Evolutionary conservation across 2,329 filamentous ascomycete species (phyloP), one percentile per base, ranked within the genome.

Genomic region (Stenocarpella maydis): DNA sequence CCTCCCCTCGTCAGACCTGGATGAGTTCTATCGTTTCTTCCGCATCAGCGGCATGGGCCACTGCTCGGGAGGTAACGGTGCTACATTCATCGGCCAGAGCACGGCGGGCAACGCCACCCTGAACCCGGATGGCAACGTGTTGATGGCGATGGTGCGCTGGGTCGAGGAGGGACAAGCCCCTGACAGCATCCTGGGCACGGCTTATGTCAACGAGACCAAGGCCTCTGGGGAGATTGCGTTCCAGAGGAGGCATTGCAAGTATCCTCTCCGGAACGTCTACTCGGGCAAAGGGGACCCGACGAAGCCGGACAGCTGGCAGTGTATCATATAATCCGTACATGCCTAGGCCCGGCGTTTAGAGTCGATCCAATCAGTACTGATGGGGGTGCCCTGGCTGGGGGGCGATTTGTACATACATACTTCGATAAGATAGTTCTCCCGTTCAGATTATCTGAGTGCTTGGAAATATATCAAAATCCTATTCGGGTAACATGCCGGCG

Each of bases 1-100:
- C 7, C 73, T 78, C 0, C 71, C 76, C 0, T 67, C 76, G 0
- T 53, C 71, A 0, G 69, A 80, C 64, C 73, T 85, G 2, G 82
- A 85, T 67, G 73, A 77, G 1, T 85, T 84, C 69, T 84, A 86
- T 72, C 81, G 86, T 63, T 84, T 81, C 76, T 88, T 88, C 79
- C 80, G 80, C 31, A 81, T 88, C 71, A 81, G 81, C 15, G 86
- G 86, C 10, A 85, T 86, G 78, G 79, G 76, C 1, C 86, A 88
- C 75, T 88, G 86, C 73, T 69, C 58, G 6, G 82, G 82, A 9
- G 85, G 85, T 8, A 73, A 74, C 19, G 84, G 83, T 2, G 82
- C 83, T 1, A 76, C 67, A 0, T 71, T 71, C 8, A 74, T 80
- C 24, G 77, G 78, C 3, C 76, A 80, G 39, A 65, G 45, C 52